phyloP scores from a whole-genome alignment of 495 filamentous ascomycete genomes.

The Penicillium manginii region DNA sequence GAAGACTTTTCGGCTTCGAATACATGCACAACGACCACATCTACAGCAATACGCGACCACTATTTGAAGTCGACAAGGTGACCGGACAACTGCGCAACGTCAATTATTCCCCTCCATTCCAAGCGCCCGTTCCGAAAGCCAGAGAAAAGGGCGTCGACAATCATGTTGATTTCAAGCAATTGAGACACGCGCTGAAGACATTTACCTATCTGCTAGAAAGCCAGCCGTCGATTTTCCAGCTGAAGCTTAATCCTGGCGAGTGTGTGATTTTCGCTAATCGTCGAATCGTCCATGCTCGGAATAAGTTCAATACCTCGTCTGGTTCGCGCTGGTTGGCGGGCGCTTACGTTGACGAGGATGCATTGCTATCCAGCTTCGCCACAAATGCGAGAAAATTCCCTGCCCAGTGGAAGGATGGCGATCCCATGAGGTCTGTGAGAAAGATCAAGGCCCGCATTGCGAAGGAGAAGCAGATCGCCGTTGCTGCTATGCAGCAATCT shows the following conservation, averaged over 20 bases:
- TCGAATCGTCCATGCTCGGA: constrained; percentile 76
- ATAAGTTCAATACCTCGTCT: constrained; percentile 61
- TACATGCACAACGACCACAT: constrained; percentile 68
- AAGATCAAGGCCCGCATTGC: not conserved
- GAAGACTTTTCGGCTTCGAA: constrained; percentile 59
- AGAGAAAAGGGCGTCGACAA: not conserved
- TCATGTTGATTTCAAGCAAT: not conserved
- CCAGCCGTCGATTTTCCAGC: constrained; percentile 60
- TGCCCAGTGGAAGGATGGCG: constrained; percentile 17
- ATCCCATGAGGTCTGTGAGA: not conserved
- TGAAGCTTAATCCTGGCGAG: constrained; percentile 75
- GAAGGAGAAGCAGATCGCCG: not conserved
- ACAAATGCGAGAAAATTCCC: constrained; percentile 32
- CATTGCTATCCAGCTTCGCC: constrained; percentile 56
- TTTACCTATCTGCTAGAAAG: constrained; percentile 47
- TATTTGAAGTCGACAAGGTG: constrained; percentile 49
- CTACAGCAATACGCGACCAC: constrained; percentile 57
- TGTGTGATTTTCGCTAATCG: constrained; percentile 88
- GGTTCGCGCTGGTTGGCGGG: constrained; percentile 80
- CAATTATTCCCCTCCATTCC: constrained; percentile 77
- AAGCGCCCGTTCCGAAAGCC: constrained; percentile 48
- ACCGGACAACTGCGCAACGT: constrained; percentile 40
- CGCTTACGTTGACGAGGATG: constrained; percentile 77
- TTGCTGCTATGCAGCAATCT: not conserved
- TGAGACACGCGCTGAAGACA: constrained; percentile 41